Conservation (phyloP, 768 basidiomycete genomes). For the Pulveroboletus sp. region DNA sequence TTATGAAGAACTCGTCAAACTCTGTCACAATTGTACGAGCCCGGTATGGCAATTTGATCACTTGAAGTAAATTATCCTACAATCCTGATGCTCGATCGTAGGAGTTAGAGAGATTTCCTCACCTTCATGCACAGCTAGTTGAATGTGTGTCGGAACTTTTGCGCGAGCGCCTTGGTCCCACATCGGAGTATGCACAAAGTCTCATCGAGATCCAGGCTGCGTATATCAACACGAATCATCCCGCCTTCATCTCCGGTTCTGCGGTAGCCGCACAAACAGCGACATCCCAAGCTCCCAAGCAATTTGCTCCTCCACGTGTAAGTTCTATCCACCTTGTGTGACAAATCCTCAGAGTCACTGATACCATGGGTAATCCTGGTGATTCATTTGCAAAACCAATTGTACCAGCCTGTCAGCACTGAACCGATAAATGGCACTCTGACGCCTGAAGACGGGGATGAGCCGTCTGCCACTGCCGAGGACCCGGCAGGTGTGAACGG, state of each 20-base stretch:
- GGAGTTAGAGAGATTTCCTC: slow-evolving; percentile 96
- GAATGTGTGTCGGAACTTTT: slow-evolving; percentile 97
- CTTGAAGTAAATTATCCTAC: neutral
- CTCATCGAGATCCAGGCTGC: slow-evolving; percentile 96
- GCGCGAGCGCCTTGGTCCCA: slow-evolving; percentile 91
- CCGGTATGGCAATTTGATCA: slow-evolving; percentile 44
- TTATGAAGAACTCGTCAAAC: slow-evolving; percentile 98
- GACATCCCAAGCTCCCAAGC: slow-evolving; percentile 37
- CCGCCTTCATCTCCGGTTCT: slow-evolving; percentile 83
- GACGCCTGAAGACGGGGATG: slow-evolving; percentile 58
- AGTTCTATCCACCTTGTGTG: slow-evolving; percentile 23
- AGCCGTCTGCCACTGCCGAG: slow-evolving; percentile 53
- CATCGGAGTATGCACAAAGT: slow-evolving; percentile 93
- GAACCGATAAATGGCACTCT: slow-evolving; percentile 57
- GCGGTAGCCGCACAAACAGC: slow-evolving; percentile 54
- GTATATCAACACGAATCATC: slow-evolving; percentile 99
- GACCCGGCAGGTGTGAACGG: slow-evolving; percentile 53
- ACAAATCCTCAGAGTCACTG: slow-evolving; percentile 3
- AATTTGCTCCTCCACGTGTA: slow-evolving; percentile 49
- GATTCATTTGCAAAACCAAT: slow-evolving; percentile 9
- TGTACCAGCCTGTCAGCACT: slow-evolving; percentile 52
- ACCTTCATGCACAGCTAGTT: slow-evolving; percentile 86
- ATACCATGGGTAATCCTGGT: slow-evolving; percentile 12
- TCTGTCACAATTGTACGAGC: slow-evolving; percentile 97
- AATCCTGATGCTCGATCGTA: slow-evolving; percentile 30